Percentiles rank a stretch among this genome's conserved stretches.
phyloP scores from a whole-genome alignment of 768 basidiomycete species.

The Lactarius vividus region DNA sequence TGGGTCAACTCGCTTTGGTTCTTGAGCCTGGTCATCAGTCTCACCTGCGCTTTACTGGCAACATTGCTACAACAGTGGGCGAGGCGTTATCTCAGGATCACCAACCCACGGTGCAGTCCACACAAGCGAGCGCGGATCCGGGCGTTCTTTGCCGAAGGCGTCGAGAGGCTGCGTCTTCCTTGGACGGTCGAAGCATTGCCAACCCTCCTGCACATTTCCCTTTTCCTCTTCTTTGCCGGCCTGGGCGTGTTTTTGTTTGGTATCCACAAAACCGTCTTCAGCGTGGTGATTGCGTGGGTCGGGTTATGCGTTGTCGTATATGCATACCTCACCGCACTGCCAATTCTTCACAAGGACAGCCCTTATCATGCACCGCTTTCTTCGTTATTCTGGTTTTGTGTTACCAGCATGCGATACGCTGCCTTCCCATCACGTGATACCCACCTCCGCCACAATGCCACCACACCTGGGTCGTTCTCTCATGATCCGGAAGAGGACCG shows the following conservation, averaged over 20 bases:
- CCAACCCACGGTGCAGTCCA: conserved; percentile 3
- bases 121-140: conserved; percentile 11
- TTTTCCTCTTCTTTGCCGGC: conserved; percentile 24
- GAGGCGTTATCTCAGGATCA: conserved; percentile 4
- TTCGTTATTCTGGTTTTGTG: background rate
- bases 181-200: conserved; percentile 13
- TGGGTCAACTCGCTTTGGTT: conserved; percentile 23
- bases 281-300: background rate
- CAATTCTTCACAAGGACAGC: background rate
- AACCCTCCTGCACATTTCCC: conserved; percentile 15
- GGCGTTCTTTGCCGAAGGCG: conserved; percentile 5
- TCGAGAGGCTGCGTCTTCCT: conserved; percentile 4
- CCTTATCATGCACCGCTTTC: conserved; percentile 18
- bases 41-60: conserved; percentile 15
- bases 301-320: conserved; percentile 1
- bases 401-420: conserved; percentile 4
- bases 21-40: conserved; percentile 12
- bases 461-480: background rate
- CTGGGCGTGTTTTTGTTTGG: conserved; percentile 21
- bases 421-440: background rate
- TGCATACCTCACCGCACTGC: background rate
- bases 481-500: background rate
- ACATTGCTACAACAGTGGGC: conserved; percentile 20
- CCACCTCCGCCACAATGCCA: background rate
- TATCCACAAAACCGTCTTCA: conserved; percentile 11